Conservation (phyloP, 306 rosid species). For the Comarum palustre region DNA sequence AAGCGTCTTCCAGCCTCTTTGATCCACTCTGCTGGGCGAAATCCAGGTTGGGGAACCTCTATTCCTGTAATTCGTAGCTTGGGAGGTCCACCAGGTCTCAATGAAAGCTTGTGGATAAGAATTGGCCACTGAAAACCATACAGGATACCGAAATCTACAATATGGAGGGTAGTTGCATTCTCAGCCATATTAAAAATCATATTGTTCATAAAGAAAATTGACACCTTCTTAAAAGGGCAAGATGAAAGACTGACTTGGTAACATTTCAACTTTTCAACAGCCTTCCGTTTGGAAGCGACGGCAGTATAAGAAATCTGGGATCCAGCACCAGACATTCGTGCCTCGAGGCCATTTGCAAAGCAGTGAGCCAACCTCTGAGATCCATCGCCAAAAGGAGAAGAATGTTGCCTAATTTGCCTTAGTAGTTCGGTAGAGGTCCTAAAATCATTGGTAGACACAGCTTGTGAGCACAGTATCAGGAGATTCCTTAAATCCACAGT, state of each 20-base stretch:
- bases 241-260: constrained; percentile 31
- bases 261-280: constrained; percentile 23
- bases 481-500: constrained; percentile 37
- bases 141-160: constrained; percentile 32
- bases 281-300: constrained; percentile 22
- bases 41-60: constrained; percentile 79
- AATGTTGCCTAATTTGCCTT: constrained; percentile 38
- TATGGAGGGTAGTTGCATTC: constrained; percentile 36
- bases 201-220: constrained; percentile 27
- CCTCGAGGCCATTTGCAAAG: constrained; percentile 40
- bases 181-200: constrained; percentile 30
- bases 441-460: constrained; percentile 29
- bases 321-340: constrained; percentile 32
- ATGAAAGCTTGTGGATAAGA: constrained; percentile 30
- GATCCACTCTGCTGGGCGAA: constrained; percentile 62
- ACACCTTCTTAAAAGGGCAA: constrained; percentile 32
- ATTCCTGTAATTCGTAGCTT: constrained; percentile 62
- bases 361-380: constrained; percentile 38
- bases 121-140: constrained; percentile 38
- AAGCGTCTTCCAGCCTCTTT: constrained; percentile 79
- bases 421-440: constrained; percentile 26
- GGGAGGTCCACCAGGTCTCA: constrained; percentile 31
- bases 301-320: not conserved
- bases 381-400: constrained; percentile 38
- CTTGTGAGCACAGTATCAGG: constrained; percentile 38